Conservation (phyloP, 2,329 filamentous ascomycete species). For the Colletotrichum sp. region DNA sequence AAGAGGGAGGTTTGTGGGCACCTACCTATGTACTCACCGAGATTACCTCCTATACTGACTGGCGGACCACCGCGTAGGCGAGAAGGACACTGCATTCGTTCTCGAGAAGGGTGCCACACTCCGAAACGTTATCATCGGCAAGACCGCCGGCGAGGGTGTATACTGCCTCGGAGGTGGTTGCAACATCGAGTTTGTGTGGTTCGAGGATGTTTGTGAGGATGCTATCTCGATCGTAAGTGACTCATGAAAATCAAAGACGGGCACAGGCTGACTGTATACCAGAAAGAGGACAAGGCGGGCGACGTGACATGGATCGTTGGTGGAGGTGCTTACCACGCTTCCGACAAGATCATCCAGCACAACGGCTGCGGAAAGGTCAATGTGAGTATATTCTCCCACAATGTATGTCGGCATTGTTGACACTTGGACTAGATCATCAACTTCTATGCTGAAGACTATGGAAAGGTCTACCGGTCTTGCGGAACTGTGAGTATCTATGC, state of each 20-base stretch:
- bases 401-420: background rate
- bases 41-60: too few relatives aligned
- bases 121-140: slow-evolving; percentile 52
- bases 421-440: slow-evolving; percentile 30
- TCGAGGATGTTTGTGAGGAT: slow-evolving; percentile 31
- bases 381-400: background rate
- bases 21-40: too few relatives aligned
- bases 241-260: background rate
- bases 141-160: slow-evolving; percentile 29
- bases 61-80: too few relatives aligned
- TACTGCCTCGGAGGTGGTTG: slow-evolving; percentile 30
- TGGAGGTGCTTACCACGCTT: slow-evolving; percentile 41
- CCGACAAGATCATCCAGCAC: slow-evolving; percentile 44
- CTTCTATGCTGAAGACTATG: slow-evolving; percentile 50
- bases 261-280: background rate
- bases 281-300: slow-evolving; percentile 26
- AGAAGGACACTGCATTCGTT: slow-evolving; percentile 48
- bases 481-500: slow-evolving; percentile 38
- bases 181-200: slow-evolving; percentile 30
- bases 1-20: too few relatives aligned
- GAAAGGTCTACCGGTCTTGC: slow-evolving; percentile 47
- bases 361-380: slow-evolving; percentile 40
- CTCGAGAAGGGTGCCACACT: slow-evolving; percentile 46
- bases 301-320: slow-evolving; percentile 37
- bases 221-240: slow-evolving; percentile 26